Conservation (phyloP, 306 rosid species). For the Quercus mongolica region DNA sequence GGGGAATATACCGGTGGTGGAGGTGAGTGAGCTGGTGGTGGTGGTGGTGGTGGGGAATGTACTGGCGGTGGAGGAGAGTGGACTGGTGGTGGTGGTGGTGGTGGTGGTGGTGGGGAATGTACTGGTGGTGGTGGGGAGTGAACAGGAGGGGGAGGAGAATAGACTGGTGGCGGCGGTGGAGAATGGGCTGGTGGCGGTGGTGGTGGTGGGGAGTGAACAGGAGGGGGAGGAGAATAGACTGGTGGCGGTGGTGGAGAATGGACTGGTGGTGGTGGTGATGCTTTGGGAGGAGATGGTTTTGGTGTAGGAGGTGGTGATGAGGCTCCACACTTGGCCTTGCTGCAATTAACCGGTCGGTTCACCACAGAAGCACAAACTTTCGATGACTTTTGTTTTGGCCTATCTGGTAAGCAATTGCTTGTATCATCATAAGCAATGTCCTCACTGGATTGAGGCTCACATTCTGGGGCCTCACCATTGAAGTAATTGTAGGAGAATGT, state of each 20-base stretch:
- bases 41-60: not conserved
- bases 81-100: not conserved
- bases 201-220: not conserved
- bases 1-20: not conserved
- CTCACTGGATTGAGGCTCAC: constrained; percentile 33
- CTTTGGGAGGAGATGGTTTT: not conserved
- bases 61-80: not conserved
- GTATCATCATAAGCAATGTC: constrained; percentile 31
- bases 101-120: constrained; percentile 3
- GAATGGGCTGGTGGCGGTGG: not conserved
- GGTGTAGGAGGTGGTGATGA: not conserved
- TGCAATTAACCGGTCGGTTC: constrained; percentile 61
- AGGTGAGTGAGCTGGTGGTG: not conserved
- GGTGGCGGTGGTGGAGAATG: constrained; percentile 9
- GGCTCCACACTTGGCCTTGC: constrained; percentile 53
- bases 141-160: not conserved
- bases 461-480: constrained; percentile 51
- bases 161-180: not conserved
- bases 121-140: not conserved
- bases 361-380: constrained; percentile 40
- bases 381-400: constrained; percentile 49
- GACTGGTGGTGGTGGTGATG: not conserved
- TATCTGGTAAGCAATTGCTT: constrained; percentile 53
- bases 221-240: not conserved
- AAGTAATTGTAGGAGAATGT: constrained; percentile 60